phyloP scores from a whole-genome alignment of 306 rosid species.

The Cotoneaster glaucophyllus region DNA sequence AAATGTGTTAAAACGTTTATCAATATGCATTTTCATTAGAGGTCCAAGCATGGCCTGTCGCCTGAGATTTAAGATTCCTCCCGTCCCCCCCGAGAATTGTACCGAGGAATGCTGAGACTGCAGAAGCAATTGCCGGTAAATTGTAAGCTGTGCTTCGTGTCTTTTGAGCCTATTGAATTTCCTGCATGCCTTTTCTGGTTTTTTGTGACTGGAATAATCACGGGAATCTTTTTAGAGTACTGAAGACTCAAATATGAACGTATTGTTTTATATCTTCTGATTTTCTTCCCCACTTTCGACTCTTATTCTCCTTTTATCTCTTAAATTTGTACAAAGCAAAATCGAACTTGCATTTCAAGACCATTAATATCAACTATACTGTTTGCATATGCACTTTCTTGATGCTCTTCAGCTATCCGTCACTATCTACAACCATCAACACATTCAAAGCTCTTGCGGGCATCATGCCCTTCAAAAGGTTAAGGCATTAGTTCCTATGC shows the following conservation, averaged over 20 bases:
- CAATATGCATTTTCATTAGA: neutral
- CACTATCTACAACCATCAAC: slow-evolving; percentile 9
- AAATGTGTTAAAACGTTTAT: neutral
- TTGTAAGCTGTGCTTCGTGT: too few relatives aligned
- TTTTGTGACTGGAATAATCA: neutral
- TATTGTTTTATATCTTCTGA: too few relatives aligned
- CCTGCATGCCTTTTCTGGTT: neutral
- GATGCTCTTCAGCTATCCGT: neutral
- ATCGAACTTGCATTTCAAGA: too few relatives aligned
- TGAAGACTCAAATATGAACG: neutral
- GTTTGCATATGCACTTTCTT: neutral
- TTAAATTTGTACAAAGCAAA: neutral
- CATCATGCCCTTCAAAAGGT: slow-evolving; percentile 19
- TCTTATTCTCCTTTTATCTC: neutral
- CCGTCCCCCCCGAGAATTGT: neutral
- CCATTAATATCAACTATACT: too few relatives aligned
- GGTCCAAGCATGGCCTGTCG: neutral
- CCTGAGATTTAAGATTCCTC: neutral
- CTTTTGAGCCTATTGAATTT: too few relatives aligned
- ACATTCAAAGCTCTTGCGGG: slow-evolving; percentile 31
- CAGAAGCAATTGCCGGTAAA: neutral
- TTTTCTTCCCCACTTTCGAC: neutral
- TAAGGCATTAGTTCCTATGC: neutral
- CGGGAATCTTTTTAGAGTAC: neutral
- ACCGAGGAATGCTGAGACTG: neutral